Conservation (phyloP, 805 yeast species). For the Myxozyma neotropica region DNA sequence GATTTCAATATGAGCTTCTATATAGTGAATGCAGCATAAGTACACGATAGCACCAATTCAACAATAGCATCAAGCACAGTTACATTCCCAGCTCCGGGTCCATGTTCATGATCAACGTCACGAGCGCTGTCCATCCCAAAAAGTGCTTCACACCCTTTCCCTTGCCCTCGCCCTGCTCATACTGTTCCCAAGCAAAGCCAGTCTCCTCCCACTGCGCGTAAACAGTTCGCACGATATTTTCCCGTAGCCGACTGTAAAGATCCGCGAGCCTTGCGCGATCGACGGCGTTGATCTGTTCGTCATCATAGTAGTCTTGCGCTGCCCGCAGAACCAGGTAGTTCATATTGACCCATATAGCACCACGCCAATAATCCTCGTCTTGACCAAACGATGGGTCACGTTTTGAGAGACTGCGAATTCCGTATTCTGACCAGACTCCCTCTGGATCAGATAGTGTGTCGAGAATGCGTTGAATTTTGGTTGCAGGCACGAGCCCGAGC, state of each 20-base stretch:
- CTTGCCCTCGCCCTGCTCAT: slow-evolving; percentile 75
- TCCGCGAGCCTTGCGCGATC: slow-evolving; percentile 47
- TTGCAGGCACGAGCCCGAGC: slow-evolving; percentile 55
- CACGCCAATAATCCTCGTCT: slow-evolving; percentile 94
- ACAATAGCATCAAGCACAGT: too few species aligned
- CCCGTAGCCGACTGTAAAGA: slow-evolving; percentile 62
- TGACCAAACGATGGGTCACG: slow-evolving; percentile 65
- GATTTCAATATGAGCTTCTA: too few species aligned
- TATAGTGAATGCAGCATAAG: too few species aligned
- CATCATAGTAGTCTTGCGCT: slow-evolving; percentile 55
- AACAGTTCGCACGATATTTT: slow-evolving; percentile 68
- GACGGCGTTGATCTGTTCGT: slow-evolving; percentile 42
- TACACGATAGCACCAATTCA: too few species aligned
- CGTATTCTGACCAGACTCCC: slow-evolving; percentile 75
- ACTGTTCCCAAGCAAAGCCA: slow-evolving; percentile 90
- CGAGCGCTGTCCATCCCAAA: slow-evolving; percentile 91
- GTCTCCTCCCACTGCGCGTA: slow-evolving; percentile 69
- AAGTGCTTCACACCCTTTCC: slow-evolving; percentile 83
- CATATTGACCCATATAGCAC: slow-evolving; percentile 90
- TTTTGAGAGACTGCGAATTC: slow-evolving; percentile 79
- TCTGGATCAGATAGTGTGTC: slow-evolving; percentile 66
- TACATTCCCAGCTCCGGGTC: slow-evolving; percentile 51
- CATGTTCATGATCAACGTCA: slow-evolving; percentile 80
- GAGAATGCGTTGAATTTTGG: slow-evolving; percentile 49
- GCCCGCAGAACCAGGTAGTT: slow-evolving; percentile 80